Conservation (phyloP, 176 grass and related monocot genomes). For the Olyra latifolia region DNA sequence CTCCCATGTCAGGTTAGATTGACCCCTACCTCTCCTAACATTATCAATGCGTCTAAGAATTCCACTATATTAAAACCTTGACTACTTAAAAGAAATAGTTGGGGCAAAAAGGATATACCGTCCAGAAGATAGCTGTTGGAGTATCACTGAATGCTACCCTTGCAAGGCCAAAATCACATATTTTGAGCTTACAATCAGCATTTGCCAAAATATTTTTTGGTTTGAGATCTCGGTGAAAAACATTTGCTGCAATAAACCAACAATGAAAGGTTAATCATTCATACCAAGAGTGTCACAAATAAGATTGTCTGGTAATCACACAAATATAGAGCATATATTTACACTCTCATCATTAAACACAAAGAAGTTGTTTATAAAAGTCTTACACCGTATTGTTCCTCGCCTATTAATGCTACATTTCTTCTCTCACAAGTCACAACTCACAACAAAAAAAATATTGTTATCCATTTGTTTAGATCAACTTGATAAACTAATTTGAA, state of each 20-base stretch:
- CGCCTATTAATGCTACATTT: not conserved
- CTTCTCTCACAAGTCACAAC: not conserved
- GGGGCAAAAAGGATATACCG: conserved; percentile 40
- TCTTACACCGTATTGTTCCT: not conserved
- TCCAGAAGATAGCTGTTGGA: conserved; percentile 97
- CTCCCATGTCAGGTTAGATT: too few relatives aligned
- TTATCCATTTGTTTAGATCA: not conserved
- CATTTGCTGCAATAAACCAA: conserved; percentile 71
- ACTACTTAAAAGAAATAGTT: conserved; percentile 9
- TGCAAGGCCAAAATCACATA: conserved; percentile 94
- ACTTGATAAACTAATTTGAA: not conserved
- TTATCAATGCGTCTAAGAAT: too few relatives aligned
- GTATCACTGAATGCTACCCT: conserved; percentile 89
- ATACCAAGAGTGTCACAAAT: conserved; percentile 4
- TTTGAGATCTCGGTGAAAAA: conserved; percentile 96
- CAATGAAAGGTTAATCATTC: conserved; percentile 42
- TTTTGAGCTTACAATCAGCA: conserved; percentile 98
- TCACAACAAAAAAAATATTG: not conserved
- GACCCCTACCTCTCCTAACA: too few relatives aligned
- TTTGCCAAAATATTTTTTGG: conserved; percentile 97
- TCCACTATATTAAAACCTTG: too few relatives aligned
- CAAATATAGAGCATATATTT: not conserved
- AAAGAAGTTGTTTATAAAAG: not conserved
- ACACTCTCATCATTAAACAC: not conserved
- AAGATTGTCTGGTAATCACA: not conserved